A percentile compares a stretch with the other conserved stretches of the same genome.
Evolutionary conservation across 2,329 filamentous ascomycete species (phyloP).

Genomic region (Fusarium neocosmosporiellum): DNA sequence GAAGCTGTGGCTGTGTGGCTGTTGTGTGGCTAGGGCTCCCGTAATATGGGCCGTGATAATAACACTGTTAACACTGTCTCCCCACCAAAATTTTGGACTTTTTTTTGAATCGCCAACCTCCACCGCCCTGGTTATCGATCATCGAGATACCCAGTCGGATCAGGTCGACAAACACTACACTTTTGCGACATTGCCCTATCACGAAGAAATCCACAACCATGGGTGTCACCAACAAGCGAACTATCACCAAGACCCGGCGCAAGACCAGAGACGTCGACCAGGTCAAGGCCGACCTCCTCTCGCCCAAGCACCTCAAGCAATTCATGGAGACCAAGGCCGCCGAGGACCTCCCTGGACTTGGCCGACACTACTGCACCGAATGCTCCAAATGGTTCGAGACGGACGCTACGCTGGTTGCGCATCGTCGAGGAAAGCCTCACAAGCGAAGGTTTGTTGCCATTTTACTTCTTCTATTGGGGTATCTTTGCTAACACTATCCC

Average conservation of each 20-base stretch:
- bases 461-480: conserved; percentile 4
- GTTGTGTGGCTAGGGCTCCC: conserved; percentile 2
- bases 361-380: conserved; percentile 87
- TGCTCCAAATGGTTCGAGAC: conserved; percentile 98
- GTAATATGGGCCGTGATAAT: background rate
- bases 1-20: background rate
- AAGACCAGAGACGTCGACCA: conserved; percentile 91
- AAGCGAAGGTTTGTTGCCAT: conserved; percentile 74
- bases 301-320: conserved; percentile 81
- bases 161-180: background rate
- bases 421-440: conserved; percentile 90
- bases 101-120: conserved; percentile 37
- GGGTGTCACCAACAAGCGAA: conserved; percentile 74
- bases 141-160: conserved; percentile 5
- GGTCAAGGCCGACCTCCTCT: conserved; percentile 83
- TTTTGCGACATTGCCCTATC: background rate
- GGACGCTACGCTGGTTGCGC: conserved; percentile 78
- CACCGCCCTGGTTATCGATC: conserved; percentile 7
- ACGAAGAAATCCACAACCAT: conserved; percentile 54
- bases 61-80: conserved; percentile 16
- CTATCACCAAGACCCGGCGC: conserved; percentile 80
- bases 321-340: conserved; percentile 82
- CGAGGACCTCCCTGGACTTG: conserved; percentile 90
- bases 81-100: conserved; percentile 37
- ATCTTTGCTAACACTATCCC: conserved; percentile 36